Base-by-base conservation (phyloP, 257 asterid species). In the Plantago major region DNA sequence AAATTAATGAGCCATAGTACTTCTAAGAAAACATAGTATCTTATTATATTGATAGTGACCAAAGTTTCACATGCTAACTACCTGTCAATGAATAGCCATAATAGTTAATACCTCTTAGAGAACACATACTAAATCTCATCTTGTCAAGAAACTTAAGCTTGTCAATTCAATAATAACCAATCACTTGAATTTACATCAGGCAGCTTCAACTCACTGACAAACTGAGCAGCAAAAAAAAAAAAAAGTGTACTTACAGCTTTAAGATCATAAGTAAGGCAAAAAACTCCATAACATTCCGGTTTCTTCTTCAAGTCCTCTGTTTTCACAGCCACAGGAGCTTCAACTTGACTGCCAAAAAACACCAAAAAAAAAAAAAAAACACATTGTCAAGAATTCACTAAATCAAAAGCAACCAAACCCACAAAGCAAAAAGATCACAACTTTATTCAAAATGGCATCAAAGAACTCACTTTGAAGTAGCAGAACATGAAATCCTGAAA, bases 191-290 rank as follows among this genome's bases (percentile, higher is more conserved):
- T 22, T 22, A 22, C 2, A 22, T 22, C 26, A 22, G 2, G 26
- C 26, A 22, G 26, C n/a, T 22, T 22, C 26, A 22, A 22, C 26
- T 22, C 2, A 22, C 26, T 22, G 26, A 22, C 43, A 40, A 53
- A n/a, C 26, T 48, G 1, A 48, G 26, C 10, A 4, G 15, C 9
- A 10, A 49, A 49, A 17, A 2, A 49, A 2, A 15, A 26, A 33
- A 33, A 33, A 7, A 69, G 7, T 74, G 26, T 15, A 69, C 94
- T 83, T 64, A 93, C 99, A 79, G 97, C 92, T 69, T 68, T 79
- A 73, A 93, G 99, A 76, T 93, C 97, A 85, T 93, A 89, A 74
- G 99, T 93, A 70, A 93, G 96, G 62, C 99, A 93, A 63, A 93
- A 89, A 60, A 93, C 90, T 26, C 97, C 97, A 71, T 67, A 93